Conservation (phyloP, 2,329 filamentous ascomycete species). For the Xylariomycetidae sp. region DNA sequence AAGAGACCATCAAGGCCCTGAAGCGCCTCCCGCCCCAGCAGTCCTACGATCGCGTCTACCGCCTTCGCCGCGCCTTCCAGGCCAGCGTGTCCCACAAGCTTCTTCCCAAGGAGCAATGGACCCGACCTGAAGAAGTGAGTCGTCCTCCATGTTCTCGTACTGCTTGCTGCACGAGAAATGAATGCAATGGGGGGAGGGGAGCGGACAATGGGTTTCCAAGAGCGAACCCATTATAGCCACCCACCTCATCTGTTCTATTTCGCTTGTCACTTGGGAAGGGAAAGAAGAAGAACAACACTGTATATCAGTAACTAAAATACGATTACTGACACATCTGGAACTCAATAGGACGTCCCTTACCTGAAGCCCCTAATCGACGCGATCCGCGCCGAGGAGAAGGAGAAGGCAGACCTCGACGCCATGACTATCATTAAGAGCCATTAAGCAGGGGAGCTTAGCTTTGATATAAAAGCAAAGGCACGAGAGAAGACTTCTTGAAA, state of each 20-base stretch:
- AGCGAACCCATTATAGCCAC: no score
- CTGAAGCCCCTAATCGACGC: conserved; percentile 48
- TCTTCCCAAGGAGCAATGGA: conserved; percentile 58
- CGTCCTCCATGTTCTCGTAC: background rate
- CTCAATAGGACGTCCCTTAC: conserved; percentile 47
- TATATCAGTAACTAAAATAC: background rate
- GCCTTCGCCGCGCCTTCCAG: conserved; percentile 92
- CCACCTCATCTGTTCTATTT: no score
- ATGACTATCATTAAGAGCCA: conserved; percentile 25
- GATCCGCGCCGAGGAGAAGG: conserved; percentile 41
- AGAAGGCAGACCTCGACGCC: conserved; percentile 44
- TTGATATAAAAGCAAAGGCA: no score
- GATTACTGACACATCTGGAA: conserved; percentile 7
- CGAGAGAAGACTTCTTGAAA: background rate
- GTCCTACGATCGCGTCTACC: conserved; percentile 95
- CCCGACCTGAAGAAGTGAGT: conserved; percentile 49
- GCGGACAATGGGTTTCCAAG: background rate
- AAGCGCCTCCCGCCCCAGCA: conserved; percentile 87
- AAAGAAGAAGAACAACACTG: background rate
- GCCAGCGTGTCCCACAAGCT: conserved; percentile 60
- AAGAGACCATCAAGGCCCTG: conserved; percentile 79
- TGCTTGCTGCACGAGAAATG: background rate
- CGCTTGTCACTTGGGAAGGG: no score
- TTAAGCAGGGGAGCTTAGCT: no score
- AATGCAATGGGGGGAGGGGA: background rate